A percentile compares a stretch with the other conserved stretches of the same genome.
Evolutionary conservation across 352 stramenopile genomes (phyloP).

Genomic region (Bremia lactucae): DNA sequence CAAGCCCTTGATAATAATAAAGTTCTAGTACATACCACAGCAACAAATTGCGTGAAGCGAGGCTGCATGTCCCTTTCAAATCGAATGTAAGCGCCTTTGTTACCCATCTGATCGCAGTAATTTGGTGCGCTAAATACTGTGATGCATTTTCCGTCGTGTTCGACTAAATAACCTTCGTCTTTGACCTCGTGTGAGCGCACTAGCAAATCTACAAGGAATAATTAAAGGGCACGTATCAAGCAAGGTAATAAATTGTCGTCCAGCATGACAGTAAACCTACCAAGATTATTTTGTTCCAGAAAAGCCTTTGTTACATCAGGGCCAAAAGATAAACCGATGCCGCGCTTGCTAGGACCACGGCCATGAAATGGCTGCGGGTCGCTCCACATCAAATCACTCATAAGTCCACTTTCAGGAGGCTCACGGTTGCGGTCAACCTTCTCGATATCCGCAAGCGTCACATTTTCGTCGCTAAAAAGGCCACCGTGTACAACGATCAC

Average conservation of each 20-base stretch:
- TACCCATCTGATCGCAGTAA: slow-evolving; percentile 99
- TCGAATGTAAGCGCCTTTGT: slow-evolving; percentile 98
- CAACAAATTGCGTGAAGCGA: slow-evolving; percentile 92
- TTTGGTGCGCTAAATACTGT: slow-evolving; percentile 99
- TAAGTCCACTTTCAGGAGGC: slow-evolving; percentile 88
- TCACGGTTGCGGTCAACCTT: slow-evolving; percentile 94
- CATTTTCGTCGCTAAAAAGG: slow-evolving; percentile 90
- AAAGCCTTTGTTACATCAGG: slow-evolving; percentile 96
- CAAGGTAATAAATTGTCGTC: not conserved
- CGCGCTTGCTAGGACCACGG: slow-evolving; percentile 90
- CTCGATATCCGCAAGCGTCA: slow-evolving; percentile 90
- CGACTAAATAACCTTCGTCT: slow-evolving; percentile 98
- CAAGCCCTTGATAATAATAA: too few species aligned
- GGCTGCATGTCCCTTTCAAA: slow-evolving; percentile 94
- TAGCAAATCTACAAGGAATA: slow-evolving; percentile 73
- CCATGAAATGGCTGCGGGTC: slow-evolving; percentile 96
- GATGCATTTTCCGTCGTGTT: slow-evolving; percentile 98
- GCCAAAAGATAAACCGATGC: slow-evolving; percentile 96
- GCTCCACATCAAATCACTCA: slow-evolving; percentile 89
- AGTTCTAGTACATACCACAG: slow-evolving; percentile 74
- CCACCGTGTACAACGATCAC: slow-evolving; percentile 97
- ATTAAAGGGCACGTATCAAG: slow-evolving; percentile 1
- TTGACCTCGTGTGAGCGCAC: slow-evolving; percentile 99
- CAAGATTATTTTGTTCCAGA: slow-evolving; percentile 92
- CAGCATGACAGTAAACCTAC: slow-evolving; percentile 22